phyloP scores from a whole-genome alignment of 495 filamentous ascomycete genomes.

The Cercophora scortea region DNA sequence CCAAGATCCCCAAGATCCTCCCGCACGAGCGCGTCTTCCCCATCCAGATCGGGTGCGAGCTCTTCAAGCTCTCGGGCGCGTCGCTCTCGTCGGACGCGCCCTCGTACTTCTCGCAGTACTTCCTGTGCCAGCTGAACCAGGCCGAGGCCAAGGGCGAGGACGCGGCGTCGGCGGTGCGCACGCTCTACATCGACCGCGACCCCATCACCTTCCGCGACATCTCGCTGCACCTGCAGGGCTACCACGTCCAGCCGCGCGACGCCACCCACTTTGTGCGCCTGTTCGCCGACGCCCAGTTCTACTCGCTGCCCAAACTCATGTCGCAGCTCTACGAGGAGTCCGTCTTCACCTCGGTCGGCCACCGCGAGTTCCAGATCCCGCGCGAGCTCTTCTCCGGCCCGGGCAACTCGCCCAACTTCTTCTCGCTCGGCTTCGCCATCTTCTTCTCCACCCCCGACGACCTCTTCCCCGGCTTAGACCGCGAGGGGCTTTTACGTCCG shows the following conservation, averaged over 20 bases:
- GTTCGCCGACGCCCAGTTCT: conserved; percentile 95
- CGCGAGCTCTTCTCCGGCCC: conserved; percentile 78
- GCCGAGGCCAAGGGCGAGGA: conserved; percentile 51
- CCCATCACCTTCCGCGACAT: conserved; percentile 86
- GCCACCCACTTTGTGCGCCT: conserved; percentile 80
- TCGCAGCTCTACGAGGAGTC: conserved; percentile 90
- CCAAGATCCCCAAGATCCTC: conserved; percentile 49
- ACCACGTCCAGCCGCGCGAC: conserved; percentile 78
- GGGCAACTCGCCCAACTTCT: conserved; percentile 92
- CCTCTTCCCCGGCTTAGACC: conserved; percentile 79
- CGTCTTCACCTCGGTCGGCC: conserved; percentile 85
- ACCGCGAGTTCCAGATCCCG: conserved; percentile 78
- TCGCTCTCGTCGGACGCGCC: conserved; percentile 94
- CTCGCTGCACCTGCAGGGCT: conserved; percentile 86
- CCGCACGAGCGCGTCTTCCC: conserved; percentile 72
- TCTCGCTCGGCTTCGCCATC: conserved; percentile 82
- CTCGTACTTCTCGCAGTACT: conserved; percentile 95
- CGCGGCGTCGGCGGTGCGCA: conserved; percentile 41
- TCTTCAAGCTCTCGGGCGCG: conserved; percentile 91
- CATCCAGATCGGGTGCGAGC: conserved; percentile 86
- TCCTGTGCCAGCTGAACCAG: conserved; percentile 68
- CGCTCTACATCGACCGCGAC: conserved; percentile 93
- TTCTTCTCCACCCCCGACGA: conserved; percentile 77
- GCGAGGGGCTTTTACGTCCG: conserved; percentile 75
- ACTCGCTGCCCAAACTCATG: conserved; percentile 66